Conservation (phyloP, 257 asterid genomes). For the Haberlea rhodopensis region DNA sequence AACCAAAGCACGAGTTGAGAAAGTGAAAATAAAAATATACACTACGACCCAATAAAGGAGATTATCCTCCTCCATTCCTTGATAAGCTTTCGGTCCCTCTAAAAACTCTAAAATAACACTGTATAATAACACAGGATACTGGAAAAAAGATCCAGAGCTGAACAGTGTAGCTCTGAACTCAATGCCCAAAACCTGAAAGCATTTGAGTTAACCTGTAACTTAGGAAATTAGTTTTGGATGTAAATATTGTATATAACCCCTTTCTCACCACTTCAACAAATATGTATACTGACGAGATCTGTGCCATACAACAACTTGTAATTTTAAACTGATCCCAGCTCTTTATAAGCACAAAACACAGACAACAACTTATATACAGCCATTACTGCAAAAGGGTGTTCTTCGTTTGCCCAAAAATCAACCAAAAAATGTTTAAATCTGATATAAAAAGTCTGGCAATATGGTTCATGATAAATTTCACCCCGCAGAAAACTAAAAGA, state of each 20-base stretch:
- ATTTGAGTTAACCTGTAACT: background rate
- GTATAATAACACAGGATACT: background rate
- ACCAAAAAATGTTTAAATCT: background rate
- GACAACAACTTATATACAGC: background rate
- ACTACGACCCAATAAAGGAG: background rate
- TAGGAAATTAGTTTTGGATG: background rate
- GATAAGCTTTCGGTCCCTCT: conserved; percentile 2
- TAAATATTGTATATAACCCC: background rate
- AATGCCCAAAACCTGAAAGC: background rate
- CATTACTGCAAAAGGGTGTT: background rate
- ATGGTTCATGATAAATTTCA: background rate
- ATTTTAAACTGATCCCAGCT: background rate
- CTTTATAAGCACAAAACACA: background rate
- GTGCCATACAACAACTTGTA: background rate
- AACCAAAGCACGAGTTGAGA: conserved; percentile 13
- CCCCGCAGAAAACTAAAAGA: background rate
- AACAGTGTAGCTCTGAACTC: background rate
- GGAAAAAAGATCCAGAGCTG: background rate
- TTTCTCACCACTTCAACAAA: conserved; percentile 8
- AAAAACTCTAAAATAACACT: conserved; percentile 7
- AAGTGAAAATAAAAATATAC: conserved; percentile 2
- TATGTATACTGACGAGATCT: conserved; percentile 26
- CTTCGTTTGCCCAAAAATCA: background rate
- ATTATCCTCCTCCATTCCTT: background rate
- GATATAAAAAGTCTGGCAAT: background rate